These are phyloP conservation scores for Zymoseptoria crescenta DNA, from an alignment of 2,329 filamentous ascomycete genomes.

Conservation along the genomic window DNA sequence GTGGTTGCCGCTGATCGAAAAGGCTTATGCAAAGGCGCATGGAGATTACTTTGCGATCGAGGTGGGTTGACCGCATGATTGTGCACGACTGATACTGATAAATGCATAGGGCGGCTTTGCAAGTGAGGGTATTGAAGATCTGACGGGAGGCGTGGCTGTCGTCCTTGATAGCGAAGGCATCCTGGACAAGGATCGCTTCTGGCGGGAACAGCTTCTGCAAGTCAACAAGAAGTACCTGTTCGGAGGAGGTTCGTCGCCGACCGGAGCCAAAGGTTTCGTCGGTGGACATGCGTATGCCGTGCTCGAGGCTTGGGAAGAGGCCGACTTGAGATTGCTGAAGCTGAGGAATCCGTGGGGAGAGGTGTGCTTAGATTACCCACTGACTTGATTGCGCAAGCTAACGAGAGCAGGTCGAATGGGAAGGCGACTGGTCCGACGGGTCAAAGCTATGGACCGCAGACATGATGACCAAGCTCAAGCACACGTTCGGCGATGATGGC, in stretches of 20 bases:
- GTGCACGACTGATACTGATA: background rate
- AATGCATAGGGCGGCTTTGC: slow-evolving; percentile 68
- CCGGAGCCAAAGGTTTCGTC: slow-evolving; percentile 44
- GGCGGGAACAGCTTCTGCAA: slow-evolving; percentile 70
- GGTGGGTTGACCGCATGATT: slow-evolving; percentile 43
- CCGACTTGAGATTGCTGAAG: slow-evolving; percentile 41
- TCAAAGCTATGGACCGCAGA: slow-evolving; percentile 78
- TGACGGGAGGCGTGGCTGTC: slow-evolving; percentile 57
- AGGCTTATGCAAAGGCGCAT: slow-evolving; percentile 78
- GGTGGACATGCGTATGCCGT: slow-evolving; percentile 56
- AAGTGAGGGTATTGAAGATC: slow-evolving; percentile 52
- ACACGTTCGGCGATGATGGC: slow-evolving; percentile 28
- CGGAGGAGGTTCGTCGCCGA: slow-evolving; percentile 48
- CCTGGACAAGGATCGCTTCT: slow-evolving; percentile 72
- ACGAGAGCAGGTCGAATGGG: slow-evolving; percentile 52
- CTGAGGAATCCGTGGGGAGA: slow-evolving; percentile 72
- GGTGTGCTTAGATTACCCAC: slow-evolving; percentile 27
- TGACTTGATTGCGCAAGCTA: background rate
- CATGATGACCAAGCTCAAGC: slow-evolving; percentile 59
- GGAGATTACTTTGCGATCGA: slow-evolving; percentile 70
- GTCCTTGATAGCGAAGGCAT: slow-evolving; percentile 63
- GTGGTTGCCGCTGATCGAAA: slow-evolving; percentile 73
- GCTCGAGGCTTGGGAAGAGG: slow-evolving; percentile 40
- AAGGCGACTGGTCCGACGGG: slow-evolving; percentile 72
- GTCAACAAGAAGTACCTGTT: slow-evolving; percentile 76